Conservation (phyloP, 306 rosid species). For the Lagenaria siceraria region DNA sequence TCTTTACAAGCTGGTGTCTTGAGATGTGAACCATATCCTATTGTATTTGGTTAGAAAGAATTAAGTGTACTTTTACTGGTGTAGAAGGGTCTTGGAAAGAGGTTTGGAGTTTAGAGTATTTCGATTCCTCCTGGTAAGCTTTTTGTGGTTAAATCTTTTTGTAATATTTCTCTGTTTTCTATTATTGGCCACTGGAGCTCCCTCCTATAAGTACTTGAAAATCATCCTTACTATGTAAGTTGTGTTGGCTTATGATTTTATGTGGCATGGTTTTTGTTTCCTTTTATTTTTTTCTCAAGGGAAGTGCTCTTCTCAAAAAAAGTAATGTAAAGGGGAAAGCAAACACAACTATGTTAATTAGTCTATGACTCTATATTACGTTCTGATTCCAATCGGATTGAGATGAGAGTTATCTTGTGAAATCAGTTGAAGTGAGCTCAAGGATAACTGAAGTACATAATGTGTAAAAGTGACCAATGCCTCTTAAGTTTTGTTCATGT, state of each 20-base stretch:
- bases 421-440: not conserved
- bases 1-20: not conserved
- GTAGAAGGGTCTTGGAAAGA: not conserved
- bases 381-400: not conserved
- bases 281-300: not conserved
- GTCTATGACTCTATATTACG: not conserved
- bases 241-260: not conserved
- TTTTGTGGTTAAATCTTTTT: not conserved
- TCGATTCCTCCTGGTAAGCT: not conserved
- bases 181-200: not conserved
- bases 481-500: not conserved
- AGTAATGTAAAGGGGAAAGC: not conserved
- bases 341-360: not conserved
- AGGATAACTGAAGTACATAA: not conserved
- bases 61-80: not conserved
- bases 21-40: not conserved
- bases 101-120: not conserved
- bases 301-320: not conserved
- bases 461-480: not conserved
- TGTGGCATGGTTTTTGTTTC: not conserved
- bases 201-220: not conserved
- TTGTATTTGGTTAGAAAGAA: not conserved
- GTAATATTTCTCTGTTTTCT: not conserved
- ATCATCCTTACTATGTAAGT: not conserved
- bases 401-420: not conserved